These are phyloP conservation scores for Xenoacremonium recifei DNA, from an alignment of 2,329 filamentous ascomycete species.

Conservation along the genomic window DNA sequence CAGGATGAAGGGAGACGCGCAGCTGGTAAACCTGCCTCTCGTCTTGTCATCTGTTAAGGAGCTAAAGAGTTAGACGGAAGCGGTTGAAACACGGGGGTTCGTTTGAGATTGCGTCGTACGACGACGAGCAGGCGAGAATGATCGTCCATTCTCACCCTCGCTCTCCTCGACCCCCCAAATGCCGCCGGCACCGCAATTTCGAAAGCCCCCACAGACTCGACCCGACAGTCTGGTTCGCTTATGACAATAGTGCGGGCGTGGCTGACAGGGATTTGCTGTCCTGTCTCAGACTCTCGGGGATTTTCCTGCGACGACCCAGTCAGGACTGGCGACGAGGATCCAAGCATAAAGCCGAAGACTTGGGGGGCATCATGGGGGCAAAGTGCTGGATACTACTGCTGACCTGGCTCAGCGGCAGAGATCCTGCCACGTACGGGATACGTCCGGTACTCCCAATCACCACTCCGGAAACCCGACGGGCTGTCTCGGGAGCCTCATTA, in stretches of 20 bases:
- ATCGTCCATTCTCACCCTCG: neutral
- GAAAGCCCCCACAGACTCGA: slow-evolving; percentile 15
- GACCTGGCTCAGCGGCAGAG: neutral
- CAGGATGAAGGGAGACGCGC: no score
- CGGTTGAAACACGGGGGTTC: no score
- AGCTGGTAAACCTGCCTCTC: no score
- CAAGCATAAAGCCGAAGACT: no score
- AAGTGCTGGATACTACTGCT: no score
- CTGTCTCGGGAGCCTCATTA: neutral
- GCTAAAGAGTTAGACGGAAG: no score
- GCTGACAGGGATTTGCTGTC: slow-evolving; percentile 16
- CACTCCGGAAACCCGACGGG: no score
- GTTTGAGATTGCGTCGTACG: no score
- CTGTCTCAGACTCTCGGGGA: slow-evolving; percentile 25
- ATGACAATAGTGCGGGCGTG: slow-evolving; percentile 23
- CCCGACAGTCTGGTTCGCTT: slow-evolving; percentile 26
- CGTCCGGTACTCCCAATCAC: no score
- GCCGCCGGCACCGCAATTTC: slow-evolving; percentile 23
- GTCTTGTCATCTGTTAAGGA: no score
- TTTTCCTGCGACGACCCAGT: slow-evolving; percentile 5
- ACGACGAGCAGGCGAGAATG: slow-evolving; percentile 1
- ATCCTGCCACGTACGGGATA: slow-evolving; percentile 4
- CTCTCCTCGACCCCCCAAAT: no score
- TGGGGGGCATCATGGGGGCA: no score
- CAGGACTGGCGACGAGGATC: neutral